Percentiles rank a stretch among this genome's conserved stretches.
Conservation (phyloP, 768 basidiomycete genomes). For the Omphalotus guepiniiformis region DNA sequence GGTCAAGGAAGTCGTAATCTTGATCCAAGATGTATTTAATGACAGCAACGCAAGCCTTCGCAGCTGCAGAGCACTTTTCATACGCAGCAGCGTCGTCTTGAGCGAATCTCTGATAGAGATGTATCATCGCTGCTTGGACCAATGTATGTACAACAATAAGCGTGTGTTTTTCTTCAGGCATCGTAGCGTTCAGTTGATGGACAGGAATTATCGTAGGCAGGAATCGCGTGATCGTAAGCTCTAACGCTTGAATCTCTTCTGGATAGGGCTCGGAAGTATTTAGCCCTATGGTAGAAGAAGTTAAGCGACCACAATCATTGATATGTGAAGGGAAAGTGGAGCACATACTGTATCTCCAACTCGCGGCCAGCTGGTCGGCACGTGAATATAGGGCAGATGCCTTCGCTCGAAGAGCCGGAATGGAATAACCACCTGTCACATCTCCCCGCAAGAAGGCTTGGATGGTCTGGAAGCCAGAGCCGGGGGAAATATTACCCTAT, state of each 20-base stretch:
- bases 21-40: conserved; percentile 59
- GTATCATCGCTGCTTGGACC: conserved; percentile 60
- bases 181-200: conserved; percentile 51
- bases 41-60: conserved; percentile 54
- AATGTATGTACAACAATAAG: conserved; percentile 62
- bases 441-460: conserved; percentile 60
- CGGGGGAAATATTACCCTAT: conserved; percentile 56
- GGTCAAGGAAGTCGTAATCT: conserved; percentile 73
- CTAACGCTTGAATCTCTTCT: conserved; percentile 58
- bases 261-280: conserved; percentile 44
- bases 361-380: conserved; percentile 55
- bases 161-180: conserved; percentile 54
- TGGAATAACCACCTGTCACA: conserved; percentile 56
- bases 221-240: conserved; percentile 62
- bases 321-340: conserved; percentile 6
- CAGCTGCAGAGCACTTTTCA: conserved; percentile 64
- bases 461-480: conserved; percentile 53
- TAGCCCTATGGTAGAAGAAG: conserved; percentile 27
- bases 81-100: conserved; percentile 56
- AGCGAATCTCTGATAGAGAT: conserved; percentile 59
- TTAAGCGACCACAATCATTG: not conserved
- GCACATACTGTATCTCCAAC: conserved; percentile 55
- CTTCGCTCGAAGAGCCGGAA: conserved; percentile 64
- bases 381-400: conserved; percentile 72
- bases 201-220: conserved; percentile 58